These are phyloP conservation scores for Colletotrichum siamense DNA, from an alignment of 2,329 filamentous ascomycete genomes.

Conservation along the genomic window DNA sequence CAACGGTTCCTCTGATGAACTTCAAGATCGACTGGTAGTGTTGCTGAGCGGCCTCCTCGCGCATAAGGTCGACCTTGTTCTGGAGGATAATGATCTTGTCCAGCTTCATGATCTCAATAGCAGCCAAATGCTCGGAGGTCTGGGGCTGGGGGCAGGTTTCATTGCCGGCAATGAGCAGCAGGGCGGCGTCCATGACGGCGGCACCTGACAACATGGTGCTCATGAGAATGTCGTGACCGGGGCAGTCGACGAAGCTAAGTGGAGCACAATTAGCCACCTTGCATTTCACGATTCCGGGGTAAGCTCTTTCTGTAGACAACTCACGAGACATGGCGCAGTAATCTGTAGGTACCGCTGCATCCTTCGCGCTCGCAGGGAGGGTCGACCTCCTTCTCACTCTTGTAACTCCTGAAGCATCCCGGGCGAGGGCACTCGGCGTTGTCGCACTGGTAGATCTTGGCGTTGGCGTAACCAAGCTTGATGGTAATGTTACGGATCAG, in stretches of 20 bases:
- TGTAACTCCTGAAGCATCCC: constrained; percentile 95
- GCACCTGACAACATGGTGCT: constrained; percentile 99
- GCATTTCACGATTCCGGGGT: not conserved
- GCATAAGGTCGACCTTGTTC: constrained; percentile 99
- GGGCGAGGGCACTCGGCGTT: constrained; percentile 89
- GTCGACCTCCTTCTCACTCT: constrained; percentile 98
- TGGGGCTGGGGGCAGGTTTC: constrained; percentile 98
- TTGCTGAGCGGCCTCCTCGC: constrained; percentile 89
- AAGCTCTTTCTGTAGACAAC: constrained; percentile 38
- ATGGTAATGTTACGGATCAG: constrained; percentile 99
- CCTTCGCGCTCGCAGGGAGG: constrained; percentile 94
- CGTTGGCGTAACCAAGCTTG: constrained; percentile 99
- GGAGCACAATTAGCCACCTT: constrained; percentile 26
- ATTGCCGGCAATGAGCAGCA: constrained; percentile 96
- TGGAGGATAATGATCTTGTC: constrained; percentile 99
- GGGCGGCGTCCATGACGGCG: constrained; percentile 98
- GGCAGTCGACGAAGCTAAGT: constrained; percentile 91
- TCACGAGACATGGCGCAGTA: constrained; percentile 92
- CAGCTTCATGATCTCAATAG: constrained; percentile 99
- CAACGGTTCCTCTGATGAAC: constrained; percentile 97
- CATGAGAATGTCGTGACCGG: constrained; percentile 99
- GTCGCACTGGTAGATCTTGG: constrained; percentile 99
- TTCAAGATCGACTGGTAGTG: constrained; percentile 98
- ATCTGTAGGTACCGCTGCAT: constrained; percentile 84
- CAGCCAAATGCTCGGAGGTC: constrained; percentile 97